Conservation (phyloP, 1,139 yeast genomes). For the Candida tropicalis region DNA sequence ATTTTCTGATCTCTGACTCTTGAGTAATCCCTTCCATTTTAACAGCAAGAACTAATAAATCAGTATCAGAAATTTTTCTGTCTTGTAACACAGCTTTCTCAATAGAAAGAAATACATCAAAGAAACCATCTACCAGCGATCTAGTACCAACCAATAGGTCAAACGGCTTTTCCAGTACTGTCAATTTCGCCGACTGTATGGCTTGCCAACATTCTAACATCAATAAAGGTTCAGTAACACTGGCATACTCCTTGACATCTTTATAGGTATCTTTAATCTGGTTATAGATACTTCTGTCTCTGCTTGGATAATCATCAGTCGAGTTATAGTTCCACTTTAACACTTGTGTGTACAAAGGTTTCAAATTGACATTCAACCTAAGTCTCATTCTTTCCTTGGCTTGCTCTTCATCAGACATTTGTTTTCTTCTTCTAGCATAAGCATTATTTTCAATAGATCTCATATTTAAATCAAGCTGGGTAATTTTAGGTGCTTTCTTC, state of each 20-base stretch:
- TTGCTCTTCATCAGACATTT: slow-evolving; percentile 46
- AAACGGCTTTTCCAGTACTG: slow-evolving; percentile 67
- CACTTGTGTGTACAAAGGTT: slow-evolving; percentile 70
- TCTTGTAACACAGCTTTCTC: slow-evolving; percentile 54
- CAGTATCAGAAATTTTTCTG: slow-evolving; percentile 69
- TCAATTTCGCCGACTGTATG: slow-evolving; percentile 69
- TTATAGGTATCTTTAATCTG: slow-evolving; percentile 49
- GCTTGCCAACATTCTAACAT: slow-evolving; percentile 95
- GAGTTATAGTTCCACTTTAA: slow-evolving; percentile 78
- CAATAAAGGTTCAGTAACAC: slow-evolving; percentile 75
- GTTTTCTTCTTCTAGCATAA: slow-evolving; percentile 15
- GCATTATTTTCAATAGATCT: slow-evolving; percentile 25
- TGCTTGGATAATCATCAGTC: slow-evolving; percentile 58
- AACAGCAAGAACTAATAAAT: slow-evolving; percentile 69
- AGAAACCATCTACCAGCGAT: slow-evolving; percentile 81
- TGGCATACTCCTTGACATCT: slow-evolving; percentile 64
- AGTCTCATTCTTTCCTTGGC: slow-evolving; percentile 81
- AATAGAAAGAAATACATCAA: slow-evolving; percentile 83
- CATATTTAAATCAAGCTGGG: slow-evolving; percentile 43
- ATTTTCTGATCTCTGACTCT: slow-evolving; percentile 19
- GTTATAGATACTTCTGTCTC: slow-evolving; percentile 41
- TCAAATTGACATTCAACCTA: slow-evolving; percentile 76
- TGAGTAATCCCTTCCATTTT: slow-evolving; percentile 29
- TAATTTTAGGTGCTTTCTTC: slow-evolving; percentile 36
- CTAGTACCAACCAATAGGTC: slow-evolving; percentile 74